Percentiles rank a stretch among this genome's conserved stretches.
Evolutionary conservation across 768 basidiomycete genomes (phyloP).

Genomic region (Coprinellus micaceus): DNA sequence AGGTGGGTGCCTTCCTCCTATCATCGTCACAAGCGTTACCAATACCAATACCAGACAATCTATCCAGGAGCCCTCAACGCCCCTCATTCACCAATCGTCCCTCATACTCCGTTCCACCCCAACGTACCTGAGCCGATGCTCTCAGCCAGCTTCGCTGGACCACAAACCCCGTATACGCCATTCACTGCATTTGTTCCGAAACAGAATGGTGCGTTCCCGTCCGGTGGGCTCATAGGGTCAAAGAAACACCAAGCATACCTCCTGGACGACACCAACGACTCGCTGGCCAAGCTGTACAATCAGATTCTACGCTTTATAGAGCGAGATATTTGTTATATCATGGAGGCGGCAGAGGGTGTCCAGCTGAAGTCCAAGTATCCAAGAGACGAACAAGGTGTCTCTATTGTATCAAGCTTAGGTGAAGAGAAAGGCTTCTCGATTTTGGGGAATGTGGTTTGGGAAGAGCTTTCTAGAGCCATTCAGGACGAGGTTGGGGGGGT

Average conservation of each 20-base stretch:
- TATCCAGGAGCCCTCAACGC: constrained; percentile 63
- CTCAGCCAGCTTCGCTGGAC: constrained; percentile 26
- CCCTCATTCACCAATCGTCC: constrained; percentile 72
- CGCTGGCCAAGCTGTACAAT: constrained; percentile 77
- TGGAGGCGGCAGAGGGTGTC: constrained; percentile 71
- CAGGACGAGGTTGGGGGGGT: constrained; percentile 79
- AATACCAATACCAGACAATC: constrained; percentile 53
- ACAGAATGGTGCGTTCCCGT: constrained; percentile 46
- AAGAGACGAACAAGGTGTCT: not conserved
- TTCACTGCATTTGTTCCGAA: constrained; percentile 52
- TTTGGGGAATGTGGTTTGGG: constrained; percentile 86
- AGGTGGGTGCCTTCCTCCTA: constrained; percentile 45
- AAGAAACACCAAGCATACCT: constrained; percentile 42
- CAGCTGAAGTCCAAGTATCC: not conserved
- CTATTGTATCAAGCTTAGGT: not conserved
- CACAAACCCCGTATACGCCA: constrained; percentile 49
- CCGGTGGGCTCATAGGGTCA: constrained; percentile 26
- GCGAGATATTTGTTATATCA: constrained; percentile 66
- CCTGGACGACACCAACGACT: constrained; percentile 62
- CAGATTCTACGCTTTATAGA: constrained; percentile 78
- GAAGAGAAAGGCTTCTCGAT: constrained; percentile 63
- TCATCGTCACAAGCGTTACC: not conserved
- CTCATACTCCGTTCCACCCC: constrained; percentile 66
- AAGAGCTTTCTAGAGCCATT: constrained; percentile 74
- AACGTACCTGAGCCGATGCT: constrained; percentile 25